Conservation (phyloP, 305 asterid genomes). For the Fraxinus sp. region DNA sequence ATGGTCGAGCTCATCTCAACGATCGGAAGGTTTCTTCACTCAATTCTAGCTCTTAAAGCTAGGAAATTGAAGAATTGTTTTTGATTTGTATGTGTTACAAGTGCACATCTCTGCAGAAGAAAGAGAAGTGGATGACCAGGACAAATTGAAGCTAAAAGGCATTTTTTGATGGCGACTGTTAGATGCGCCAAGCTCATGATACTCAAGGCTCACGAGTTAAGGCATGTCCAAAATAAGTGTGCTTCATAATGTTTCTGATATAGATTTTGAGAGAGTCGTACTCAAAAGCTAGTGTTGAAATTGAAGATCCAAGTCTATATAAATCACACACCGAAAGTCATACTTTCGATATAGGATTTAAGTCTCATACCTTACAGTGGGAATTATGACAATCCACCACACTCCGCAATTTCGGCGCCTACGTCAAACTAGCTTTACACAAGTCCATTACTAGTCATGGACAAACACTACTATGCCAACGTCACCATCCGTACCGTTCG, state of each 20-base stretch:
- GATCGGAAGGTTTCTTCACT: not conserved
- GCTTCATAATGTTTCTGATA: not conserved
- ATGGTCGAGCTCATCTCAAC: not conserved
- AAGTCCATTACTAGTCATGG: too few species aligned
- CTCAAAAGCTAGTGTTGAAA: too few species aligned
- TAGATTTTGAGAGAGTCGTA: too few species aligned
- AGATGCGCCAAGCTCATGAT: not conserved
- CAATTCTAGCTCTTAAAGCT: not conserved
- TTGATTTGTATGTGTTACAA: not conserved
- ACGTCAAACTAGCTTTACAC: too few species aligned
- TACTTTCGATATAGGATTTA: too few species aligned
- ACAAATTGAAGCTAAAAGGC: not conserved
- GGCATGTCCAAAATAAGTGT: not conserved
- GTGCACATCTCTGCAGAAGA: not conserved
- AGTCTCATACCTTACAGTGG: too few species aligned
- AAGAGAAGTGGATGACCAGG: not conserved
- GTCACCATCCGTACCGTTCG: too few species aligned
- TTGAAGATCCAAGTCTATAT: too few species aligned
- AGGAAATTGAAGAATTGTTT: not conserved
- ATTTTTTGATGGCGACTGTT: not conserved
- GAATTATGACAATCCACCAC: too few species aligned
- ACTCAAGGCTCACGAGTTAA: not conserved
- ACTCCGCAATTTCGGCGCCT: too few species aligned
- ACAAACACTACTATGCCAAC: too few species aligned
- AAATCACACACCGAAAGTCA: too few species aligned